These are phyloP conservation scores for Daldinia sp. DNA, from an alignment of 2,329 filamentous ascomycete species.

Conservation along the genomic window DNA sequence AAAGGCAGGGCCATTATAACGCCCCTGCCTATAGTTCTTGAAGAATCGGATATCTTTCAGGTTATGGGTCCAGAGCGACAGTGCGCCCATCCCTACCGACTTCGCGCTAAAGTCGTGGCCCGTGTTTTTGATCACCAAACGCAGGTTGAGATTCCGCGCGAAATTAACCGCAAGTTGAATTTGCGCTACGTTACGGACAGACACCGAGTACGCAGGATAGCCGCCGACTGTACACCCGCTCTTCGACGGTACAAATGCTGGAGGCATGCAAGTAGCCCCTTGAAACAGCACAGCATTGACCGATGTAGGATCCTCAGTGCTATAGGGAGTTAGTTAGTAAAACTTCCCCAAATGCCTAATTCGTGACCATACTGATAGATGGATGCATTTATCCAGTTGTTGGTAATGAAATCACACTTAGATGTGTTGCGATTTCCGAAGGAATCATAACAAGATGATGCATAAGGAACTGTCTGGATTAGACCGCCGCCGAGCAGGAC, in stretches of 20 bases:
- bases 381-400: slow-evolving; percentile 48
- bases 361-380: slow-evolving; percentile 44
- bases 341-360: background rate
- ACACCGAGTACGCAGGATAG: slow-evolving; percentile 58
- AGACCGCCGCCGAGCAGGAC: slow-evolving; percentile 52
- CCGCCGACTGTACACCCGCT: slow-evolving; percentile 56
- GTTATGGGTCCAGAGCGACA: slow-evolving; percentile 56
- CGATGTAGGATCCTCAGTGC: slow-evolving; percentile 48
- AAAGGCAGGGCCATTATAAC: slow-evolving; percentile 62
- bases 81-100: slow-evolving; percentile 55
- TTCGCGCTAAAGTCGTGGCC: slow-evolving; percentile 64
- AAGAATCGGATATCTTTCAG: slow-evolving; percentile 53
- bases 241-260: slow-evolving; percentile 25
- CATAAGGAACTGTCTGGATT: slow-evolving; percentile 52
- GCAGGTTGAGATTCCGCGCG: slow-evolving; percentile 60
- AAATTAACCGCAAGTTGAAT: slow-evolving; percentile 62
- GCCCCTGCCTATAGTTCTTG: slow-evolving; percentile 50
- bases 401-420: slow-evolving; percentile 50
- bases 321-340: slow-evolving; percentile 25
- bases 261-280: slow-evolving; percentile 48
- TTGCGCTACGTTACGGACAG: slow-evolving; percentile 57
- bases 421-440: slow-evolving; percentile 51
- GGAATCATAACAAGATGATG: slow-evolving; percentile 52
- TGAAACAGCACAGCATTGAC: slow-evolving; percentile 48
- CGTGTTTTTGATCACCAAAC: slow-evolving; percentile 65